These are phyloP conservation scores for Candida buenavistaensis DNA, from an alignment of 1,139 yeast species.

Conservation along the genomic window DNA sequence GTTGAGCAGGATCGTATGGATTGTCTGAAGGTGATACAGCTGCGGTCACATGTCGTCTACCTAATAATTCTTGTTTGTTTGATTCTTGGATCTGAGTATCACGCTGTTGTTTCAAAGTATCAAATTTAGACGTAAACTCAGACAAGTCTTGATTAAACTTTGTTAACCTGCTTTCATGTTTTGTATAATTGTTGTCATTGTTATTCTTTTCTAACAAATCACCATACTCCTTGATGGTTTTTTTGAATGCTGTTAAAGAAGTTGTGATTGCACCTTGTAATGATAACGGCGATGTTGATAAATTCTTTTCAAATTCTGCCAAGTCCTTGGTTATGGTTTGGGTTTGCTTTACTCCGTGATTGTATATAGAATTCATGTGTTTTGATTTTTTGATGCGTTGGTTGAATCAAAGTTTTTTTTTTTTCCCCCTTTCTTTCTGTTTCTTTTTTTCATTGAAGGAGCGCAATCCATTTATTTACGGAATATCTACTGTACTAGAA, in stretches of 20 bases:
- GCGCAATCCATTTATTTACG: background rate
- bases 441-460: background rate
- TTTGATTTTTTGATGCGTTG: conserved; percentile 1
- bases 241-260: conserved; percentile 68
- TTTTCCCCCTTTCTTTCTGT: conserved; percentile 1
- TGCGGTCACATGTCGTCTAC: conserved; percentile 43
- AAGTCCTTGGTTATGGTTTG: conserved; percentile 71
- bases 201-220: conserved; percentile 63
- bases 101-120: conserved; percentile 60
- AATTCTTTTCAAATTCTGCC: conserved; percentile 62
- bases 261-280: conserved; percentile 84
- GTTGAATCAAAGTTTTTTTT: conserved; percentile 1
- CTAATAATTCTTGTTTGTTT: conserved; percentile 60
- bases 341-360: conserved; percentile 86
- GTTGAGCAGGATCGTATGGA: conserved; percentile 49
- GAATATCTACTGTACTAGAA: conserved; percentile 34
- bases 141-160: conserved; percentile 61
- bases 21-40: conserved; percentile 45
- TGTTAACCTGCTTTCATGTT: conserved; percentile 62
- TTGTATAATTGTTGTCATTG: conserved; percentile 55
- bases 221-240: conserved; percentile 77
- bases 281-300: conserved; percentile 70
- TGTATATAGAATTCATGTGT: conserved; percentile 74
- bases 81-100: conserved; percentile 58
- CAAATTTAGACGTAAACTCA: conserved; percentile 59